Evolutionary conservation across 2,329 filamentous ascomycete genomes (phyloP).

Genomic region (Cladosporium sp.): DNA sequence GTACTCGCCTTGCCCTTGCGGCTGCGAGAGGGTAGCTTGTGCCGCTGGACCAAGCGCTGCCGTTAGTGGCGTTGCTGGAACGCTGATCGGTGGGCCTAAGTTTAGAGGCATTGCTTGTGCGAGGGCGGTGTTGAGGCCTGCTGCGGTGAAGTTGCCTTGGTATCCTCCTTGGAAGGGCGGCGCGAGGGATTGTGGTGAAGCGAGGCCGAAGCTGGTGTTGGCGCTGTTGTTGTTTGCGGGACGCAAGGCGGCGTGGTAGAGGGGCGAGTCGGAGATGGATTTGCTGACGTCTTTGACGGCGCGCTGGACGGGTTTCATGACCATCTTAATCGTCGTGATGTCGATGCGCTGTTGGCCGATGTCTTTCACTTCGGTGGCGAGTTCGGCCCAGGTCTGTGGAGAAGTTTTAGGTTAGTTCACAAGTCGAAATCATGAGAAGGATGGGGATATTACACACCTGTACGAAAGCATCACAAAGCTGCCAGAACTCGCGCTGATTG

Average conservation of each 20-base stretch:
- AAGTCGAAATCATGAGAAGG: not conserved
- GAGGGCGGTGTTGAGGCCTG: slow-evolving; percentile 30
- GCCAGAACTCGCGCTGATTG: slow-evolving; percentile 64
- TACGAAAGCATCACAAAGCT: slow-evolving; percentile 74
- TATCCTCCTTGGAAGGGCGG: slow-evolving; percentile 34
- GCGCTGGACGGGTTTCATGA: slow-evolving; percentile 79
- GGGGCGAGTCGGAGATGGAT: slow-evolving; percentile 68
- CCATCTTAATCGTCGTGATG: slow-evolving; percentile 67
- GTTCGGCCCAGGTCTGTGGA: slow-evolving; percentile 64
- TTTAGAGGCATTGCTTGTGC: slow-evolving; percentile 23
- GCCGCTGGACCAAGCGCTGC: slow-evolving; percentile 87
- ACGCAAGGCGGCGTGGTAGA: slow-evolving; percentile 57
- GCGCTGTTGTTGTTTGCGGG: slow-evolving; percentile 34
- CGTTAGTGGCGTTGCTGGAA: slow-evolving; percentile 86
- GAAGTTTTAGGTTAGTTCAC: not conserved
- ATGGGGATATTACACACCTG: slow-evolving; percentile 40
- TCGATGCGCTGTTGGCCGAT: slow-evolving; percentile 37
- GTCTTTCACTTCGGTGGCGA: slow-evolving; percentile 63
- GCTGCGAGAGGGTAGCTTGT: slow-evolving; percentile 70
- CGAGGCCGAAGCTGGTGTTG: slow-evolving; percentile 35
- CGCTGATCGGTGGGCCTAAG: slow-evolving; percentile 37
- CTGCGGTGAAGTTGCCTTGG: slow-evolving; percentile 11
- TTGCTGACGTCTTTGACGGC: slow-evolving; percentile 78
- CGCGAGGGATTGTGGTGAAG: slow-evolving; percentile 26
- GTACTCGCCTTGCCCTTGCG: slow-evolving; percentile 27